Evolutionary conservation across 768 basidiomycete genomes (phyloP).

Genomic region (Harrya chromipes): DNA sequence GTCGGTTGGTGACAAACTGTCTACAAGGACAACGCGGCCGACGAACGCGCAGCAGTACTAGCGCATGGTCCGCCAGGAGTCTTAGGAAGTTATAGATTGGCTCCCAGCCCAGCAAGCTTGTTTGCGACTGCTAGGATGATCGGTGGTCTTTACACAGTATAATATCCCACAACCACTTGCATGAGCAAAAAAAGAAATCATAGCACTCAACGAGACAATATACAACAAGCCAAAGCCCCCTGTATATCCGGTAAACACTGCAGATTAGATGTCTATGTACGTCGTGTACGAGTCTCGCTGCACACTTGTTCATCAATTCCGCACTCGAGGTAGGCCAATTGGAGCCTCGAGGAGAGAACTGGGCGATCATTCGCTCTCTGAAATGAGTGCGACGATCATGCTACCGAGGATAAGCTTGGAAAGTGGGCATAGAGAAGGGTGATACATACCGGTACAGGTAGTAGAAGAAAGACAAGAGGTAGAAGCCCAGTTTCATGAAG

Average conservation of each 20-base stretch:
- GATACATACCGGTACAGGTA: constrained; percentile 79
- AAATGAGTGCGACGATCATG: constrained; percentile 86
- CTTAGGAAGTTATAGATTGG: too few species aligned
- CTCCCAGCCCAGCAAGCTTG: too few species aligned
- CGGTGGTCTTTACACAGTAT: too few species aligned
- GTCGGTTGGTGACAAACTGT: too few species aligned
- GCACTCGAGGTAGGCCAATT: too few species aligned
- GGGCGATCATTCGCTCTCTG: constrained; percentile 58
- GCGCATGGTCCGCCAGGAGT: too few species aligned
- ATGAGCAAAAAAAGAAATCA: constrained; percentile 12
- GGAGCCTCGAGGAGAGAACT: too few species aligned
- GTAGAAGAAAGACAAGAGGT: constrained; percentile 88
- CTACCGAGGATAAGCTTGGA: constrained; percentile 34
- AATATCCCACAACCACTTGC: too few species aligned
- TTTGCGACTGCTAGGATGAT: too few species aligned
- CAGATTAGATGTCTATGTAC: constrained; percentile 20
- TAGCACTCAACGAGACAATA: constrained; percentile 21
- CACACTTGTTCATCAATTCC: not conserved
- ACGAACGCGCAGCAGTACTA: too few species aligned
- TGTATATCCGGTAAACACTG: constrained; percentile 12
- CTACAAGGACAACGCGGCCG: too few species aligned
- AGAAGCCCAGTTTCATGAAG: constrained; percentile 93
- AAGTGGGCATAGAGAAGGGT: not conserved
- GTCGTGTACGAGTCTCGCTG: constrained; percentile 1
- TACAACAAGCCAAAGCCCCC: constrained; percentile 12